phyloP scores from a whole-genome alignment of 371 early-diverging fungal species.

The Thermomucor indicae-seudaticae region DNA sequence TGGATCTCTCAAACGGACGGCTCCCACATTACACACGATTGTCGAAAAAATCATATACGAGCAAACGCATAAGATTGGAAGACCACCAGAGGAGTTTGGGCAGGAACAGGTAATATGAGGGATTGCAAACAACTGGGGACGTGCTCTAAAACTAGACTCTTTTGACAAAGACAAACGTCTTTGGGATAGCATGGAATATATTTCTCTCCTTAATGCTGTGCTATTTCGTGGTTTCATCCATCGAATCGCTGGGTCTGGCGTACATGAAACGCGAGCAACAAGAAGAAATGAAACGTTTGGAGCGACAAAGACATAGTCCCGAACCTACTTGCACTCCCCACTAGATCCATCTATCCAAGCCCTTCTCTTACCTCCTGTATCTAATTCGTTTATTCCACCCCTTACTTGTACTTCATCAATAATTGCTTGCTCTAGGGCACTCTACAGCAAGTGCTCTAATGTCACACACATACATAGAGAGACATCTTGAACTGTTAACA shows the following conservation, averaged over 20 bases:
- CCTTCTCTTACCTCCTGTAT: too few species aligned
- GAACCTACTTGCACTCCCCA: too few species aligned
- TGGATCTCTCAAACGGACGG: conserved; percentile 1
- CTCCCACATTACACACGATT: conserved; percentile 22
- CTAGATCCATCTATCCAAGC: too few species aligned
- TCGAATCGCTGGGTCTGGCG: conserved; percentile 77
- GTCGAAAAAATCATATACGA: conserved; percentile 27
- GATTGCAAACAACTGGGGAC: conserved; percentile 11
- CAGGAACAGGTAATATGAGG: conserved; percentile 12
- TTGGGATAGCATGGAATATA: conserved; percentile 68
- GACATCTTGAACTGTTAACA: too few species aligned
- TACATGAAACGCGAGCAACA: conserved; percentile 51
- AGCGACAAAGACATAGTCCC: conserved; percentile 6
- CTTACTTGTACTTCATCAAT: too few species aligned
- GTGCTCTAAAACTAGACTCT: conserved; percentile 1
- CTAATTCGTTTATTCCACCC: too few species aligned
- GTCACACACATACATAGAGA: too few species aligned
- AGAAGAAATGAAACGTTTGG: conserved; percentile 15
- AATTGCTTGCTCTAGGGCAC: too few species aligned
- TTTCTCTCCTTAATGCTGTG: conserved; percentile 74
- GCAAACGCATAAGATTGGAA: conserved; percentile 20
- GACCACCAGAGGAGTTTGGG: conserved; percentile 7
- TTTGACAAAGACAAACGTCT: conserved; percentile 28
- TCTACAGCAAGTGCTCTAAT: too few species aligned
- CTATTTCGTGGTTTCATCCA: conserved; percentile 77